Conservation (phyloP, 345 rosid species). For the Gossypium mustelinum region DNA sequence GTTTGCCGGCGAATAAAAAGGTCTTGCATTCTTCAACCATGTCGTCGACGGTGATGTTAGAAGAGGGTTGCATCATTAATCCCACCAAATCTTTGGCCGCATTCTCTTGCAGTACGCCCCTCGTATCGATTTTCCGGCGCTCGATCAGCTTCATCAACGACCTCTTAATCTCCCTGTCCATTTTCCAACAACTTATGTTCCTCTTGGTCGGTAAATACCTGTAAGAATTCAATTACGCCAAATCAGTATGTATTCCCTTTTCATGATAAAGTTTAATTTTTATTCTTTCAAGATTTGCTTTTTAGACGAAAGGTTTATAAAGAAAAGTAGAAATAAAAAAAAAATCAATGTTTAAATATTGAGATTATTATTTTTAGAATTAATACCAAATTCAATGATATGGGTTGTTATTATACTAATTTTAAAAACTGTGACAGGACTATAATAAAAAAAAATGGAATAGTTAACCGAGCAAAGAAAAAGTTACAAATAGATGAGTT, state of each 20-base stretch:
- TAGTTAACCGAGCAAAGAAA: too few species aligned
- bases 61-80: conserved; percentile 57
- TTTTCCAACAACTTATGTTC: conserved; percentile 67
- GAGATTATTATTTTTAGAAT: too few species aligned
- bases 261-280: neutral
- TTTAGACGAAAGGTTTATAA: too few species aligned
- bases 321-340: too few species aligned
- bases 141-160: conserved; percentile 57
- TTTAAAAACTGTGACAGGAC: too few species aligned
- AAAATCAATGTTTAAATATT: too few species aligned
- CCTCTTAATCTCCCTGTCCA: conserved; percentile 59
- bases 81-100: conserved; percentile 48
- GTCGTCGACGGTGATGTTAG: conserved; percentile 40
- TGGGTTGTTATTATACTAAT: too few species aligned
- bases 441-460: too few species aligned
- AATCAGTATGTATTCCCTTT: neutral
- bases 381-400: too few species aligned
- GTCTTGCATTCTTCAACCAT: conserved; percentile 86
- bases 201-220: conserved; percentile 73
- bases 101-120: conserved; percentile 1
- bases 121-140: conserved; percentile 27
- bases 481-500: too few species aligned
- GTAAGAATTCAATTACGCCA: neutral
- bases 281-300: too few species aligned
- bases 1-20: conserved; percentile 93